Evolutionary conservation across 2,329 filamentous ascomycete species (phyloP), one percentile per base, ranked within the genome.

Genomic region (Sporothrix pseudoabietina): DNA sequence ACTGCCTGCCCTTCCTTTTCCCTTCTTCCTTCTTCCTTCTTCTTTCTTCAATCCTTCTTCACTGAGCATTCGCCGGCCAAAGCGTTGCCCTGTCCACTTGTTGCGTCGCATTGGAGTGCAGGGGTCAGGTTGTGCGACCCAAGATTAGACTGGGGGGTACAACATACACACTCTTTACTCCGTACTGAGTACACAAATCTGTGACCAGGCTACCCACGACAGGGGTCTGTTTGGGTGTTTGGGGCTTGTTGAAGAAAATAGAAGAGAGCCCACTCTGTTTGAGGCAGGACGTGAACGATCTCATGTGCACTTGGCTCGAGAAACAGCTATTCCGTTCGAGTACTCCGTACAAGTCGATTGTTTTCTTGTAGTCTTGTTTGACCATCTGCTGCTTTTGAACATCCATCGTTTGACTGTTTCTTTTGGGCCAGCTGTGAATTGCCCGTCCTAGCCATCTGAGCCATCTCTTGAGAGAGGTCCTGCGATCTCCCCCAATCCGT

Each of bases 141-240:
- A 44, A 65, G 61, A 65, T 65, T 65, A n/a, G 61, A 65, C 61
- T 39, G 26, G 22, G 39, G 61, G 61, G n/a, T 16, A 5, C 12
- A 4, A 49, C 35, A 1, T 35, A 30, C 39, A 65, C 10, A 22
- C 19, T 35, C 8, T 9, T 26, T 26, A 26, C n/a, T n/a, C n/a
- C 19, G 16, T 10, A 22, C 52, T 22, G 26, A 26, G n/a, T 54
- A 4, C 3, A 9, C 26, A 26, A 55, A 26, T 65, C 61, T 65
- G 59, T 26, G 59, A 63, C 59, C 66, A 55, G 66, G 47, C 66
- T 54, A 41, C 44, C 65, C 44, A 49, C 22, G 39, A 65, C 63
- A 66, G 41, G 63, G 63, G 63, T 68, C 63, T 68, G 65, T 69
- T 54, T 69, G 44, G 30, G 65, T 68, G 65, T 69, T 54, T 69